phyloP scores from a whole-genome alignment of 352 stramenopile species.

The Globisporangium polare region DNA sequence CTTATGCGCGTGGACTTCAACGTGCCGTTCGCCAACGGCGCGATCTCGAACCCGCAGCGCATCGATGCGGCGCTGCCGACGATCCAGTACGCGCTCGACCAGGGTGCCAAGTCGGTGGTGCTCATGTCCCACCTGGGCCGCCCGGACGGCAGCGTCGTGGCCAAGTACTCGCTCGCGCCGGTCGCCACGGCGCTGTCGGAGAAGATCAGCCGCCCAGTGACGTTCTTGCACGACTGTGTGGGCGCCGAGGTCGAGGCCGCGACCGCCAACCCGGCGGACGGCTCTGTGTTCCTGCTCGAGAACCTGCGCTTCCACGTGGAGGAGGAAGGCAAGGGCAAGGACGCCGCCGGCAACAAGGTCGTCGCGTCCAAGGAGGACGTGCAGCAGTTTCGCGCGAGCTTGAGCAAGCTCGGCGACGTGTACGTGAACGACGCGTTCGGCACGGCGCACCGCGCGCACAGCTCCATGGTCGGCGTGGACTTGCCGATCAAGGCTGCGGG shows the following conservation, averaged over 20 bases:
- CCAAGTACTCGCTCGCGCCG: conserved; percentile 96
- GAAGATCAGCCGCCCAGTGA: conserved; percentile 90
- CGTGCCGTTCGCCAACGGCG: conserved; percentile 95
- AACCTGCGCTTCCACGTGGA: conserved; percentile 99
- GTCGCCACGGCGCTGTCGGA: conserved; percentile 91
- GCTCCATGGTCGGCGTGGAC: conserved; percentile 96
- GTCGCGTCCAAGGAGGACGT: conserved; percentile 92
- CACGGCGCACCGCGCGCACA: conserved; percentile 96
- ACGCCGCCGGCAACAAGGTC: conserved; percentile 80
- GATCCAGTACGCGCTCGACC: conserved; percentile 95
- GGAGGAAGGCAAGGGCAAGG: conserved; percentile 92
- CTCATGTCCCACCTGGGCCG: conserved; percentile 98
- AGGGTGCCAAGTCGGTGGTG: conserved; percentile 97
- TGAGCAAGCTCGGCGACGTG: conserved; percentile 92
- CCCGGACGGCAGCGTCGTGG: conserved; percentile 91
- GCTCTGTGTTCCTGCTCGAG: conserved; percentile 96
- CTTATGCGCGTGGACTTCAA: conserved; percentile 99
- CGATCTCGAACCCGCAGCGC: conserved; percentile 98
- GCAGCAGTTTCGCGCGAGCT: conserved; percentile 89
- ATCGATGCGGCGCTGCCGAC: conserved; percentile 96
- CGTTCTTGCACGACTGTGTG: conserved; percentile 96
- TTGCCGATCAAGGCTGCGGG: conserved; percentile 89
- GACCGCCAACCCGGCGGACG: conserved; percentile 57
- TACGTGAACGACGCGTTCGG: conserved; percentile 99
- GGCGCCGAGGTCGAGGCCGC: conserved; percentile 86